Evolutionary conservation across 208 protist genomes (phyloP), one percentile per base, ranked within the genome.

Genomic region (Leishmania guyanensis): DNA sequence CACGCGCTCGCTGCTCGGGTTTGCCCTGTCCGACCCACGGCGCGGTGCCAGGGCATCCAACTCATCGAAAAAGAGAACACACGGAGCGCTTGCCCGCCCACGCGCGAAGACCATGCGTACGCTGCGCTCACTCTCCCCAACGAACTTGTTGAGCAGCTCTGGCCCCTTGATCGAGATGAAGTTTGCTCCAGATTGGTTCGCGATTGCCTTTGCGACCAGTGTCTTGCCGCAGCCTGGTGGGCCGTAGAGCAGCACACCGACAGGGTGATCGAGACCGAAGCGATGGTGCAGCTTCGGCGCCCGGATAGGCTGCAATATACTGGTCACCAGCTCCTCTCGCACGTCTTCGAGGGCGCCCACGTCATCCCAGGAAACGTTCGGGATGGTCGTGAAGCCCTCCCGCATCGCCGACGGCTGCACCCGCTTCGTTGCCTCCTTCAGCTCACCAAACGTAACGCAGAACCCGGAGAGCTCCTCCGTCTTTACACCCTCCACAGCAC

Each of bases 51-150:
- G 89, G 0, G 99, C 97, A 88, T 99, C 99, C n/a, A 99, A 91
- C 89, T 99, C 99, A 90, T 99, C 99, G 86, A 99, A 99, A 86
- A 99, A 99, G 62, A 99, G 93, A 64, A 99, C 96, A 90, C 99
- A 99, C 17, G 99, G 99, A 1, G 94, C 86, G 22, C 93, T 97
- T 43, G 94, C 90, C 22, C 95, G 90, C 20, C 95, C 98, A 54
- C 97, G 88, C 22, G 92, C 93, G 82, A 99, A 99, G 0, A 99
- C 93, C 88, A 99, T 94, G 14, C 99, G 88, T 36, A 99, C 98
- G 29, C 98, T 99, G 10, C 97, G 92, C 93, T 99, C 99, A 73
- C 98, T 99, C 91, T 99, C 99, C 78, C 99, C 99, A 50, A 99
- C 98, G 85, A 98, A 99, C 88, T 99, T 99, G 91, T 99, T 99